These are phyloP conservation scores for Fusarium lyarnte DNA, from an alignment of 2,329 filamentous ascomycete species.

Conservation along the genomic window DNA sequence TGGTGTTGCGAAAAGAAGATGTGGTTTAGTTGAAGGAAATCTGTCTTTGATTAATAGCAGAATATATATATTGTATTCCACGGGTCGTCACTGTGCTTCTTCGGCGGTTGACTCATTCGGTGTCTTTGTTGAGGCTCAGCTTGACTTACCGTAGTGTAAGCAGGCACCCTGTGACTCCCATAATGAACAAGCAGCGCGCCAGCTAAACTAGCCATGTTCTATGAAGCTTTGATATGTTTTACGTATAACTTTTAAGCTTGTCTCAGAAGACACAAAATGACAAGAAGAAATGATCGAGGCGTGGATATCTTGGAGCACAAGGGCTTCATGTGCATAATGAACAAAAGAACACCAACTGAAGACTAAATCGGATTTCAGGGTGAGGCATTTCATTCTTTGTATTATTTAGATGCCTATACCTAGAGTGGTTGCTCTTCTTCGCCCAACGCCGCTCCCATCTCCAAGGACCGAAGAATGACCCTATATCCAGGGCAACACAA, in stretches of 20 bases:
- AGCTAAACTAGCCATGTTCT: background rate
- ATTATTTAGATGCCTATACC: background rate
- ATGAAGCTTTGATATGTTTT: background rate
- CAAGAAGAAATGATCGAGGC: background rate
- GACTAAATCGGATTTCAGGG: background rate
- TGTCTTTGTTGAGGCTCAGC: background rate
- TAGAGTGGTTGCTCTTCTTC: background rate
- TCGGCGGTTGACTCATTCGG: constrained; percentile 11
- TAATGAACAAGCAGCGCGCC: background rate
- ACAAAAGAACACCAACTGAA: background rate
- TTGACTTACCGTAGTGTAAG: background rate
- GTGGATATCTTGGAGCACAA: background rate
- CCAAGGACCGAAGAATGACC: background rate
- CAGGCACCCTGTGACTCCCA: background rate
- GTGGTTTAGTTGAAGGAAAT: background rate
- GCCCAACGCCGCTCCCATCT: background rate
- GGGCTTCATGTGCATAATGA: background rate
- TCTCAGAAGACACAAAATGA: background rate
- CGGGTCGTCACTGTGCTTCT: background rate
- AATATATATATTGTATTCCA: background rate
- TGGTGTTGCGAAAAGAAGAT: background rate
- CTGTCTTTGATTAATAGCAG: background rate
- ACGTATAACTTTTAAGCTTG: background rate
- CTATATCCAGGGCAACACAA: background rate
- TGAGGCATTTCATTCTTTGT: background rate